A percentile compares a stretch with the other conserved stretches of the same genome.
phyloP scores from a whole-genome alignment of 2,329 filamentous ascomycete genomes.

The Neodidymelliopsis sp. region DNA sequence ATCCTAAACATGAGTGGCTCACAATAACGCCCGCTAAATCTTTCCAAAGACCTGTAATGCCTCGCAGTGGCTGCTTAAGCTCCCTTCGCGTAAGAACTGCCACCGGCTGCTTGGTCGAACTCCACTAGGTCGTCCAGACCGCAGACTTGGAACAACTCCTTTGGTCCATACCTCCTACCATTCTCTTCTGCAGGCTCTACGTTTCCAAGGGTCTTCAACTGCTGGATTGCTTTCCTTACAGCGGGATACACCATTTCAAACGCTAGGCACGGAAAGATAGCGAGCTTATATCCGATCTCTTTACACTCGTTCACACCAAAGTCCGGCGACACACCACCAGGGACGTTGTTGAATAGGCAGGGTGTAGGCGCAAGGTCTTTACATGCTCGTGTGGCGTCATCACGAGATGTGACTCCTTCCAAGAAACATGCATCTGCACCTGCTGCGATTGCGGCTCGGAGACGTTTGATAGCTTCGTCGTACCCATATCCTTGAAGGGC shows the following conservation, averaged over 20 bases:
- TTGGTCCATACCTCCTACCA: constrained; percentile 56
- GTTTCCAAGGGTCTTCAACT: constrained; percentile 37
- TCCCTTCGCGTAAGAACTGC: constrained; percentile 39
- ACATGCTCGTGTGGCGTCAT: constrained; percentile 59
- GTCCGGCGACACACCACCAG: constrained; percentile 63
- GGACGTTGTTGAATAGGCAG: constrained; percentile 66
- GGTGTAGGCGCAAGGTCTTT: constrained; percentile 58
- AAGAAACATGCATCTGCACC: constrained; percentile 69
- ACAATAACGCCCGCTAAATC: constrained; percentile 11
- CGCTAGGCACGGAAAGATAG: constrained; percentile 60
- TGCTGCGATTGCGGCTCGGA: constrained; percentile 60
- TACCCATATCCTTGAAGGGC: constrained; percentile 65
- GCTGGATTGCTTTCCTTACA: constrained; percentile 37
- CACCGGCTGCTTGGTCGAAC: constrained; percentile 58
- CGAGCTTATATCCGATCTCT: constrained; percentile 64
- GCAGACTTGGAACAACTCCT: constrained; percentile 61
- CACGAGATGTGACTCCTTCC: constrained; percentile 63
- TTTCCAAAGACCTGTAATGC: neutral
- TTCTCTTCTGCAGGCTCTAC: constrained; percentile 48
- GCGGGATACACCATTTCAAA: constrained; percentile 46
- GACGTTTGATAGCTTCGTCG: constrained; percentile 61
- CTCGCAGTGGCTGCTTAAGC: neutral
- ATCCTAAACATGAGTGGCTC: constrained; percentile 10
- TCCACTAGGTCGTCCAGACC: constrained; percentile 60
- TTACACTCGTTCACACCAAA: constrained; percentile 62